Conservation (phyloP, 2,329 filamentous ascomycete species). For the Apiospora pterosperma region DNA sequence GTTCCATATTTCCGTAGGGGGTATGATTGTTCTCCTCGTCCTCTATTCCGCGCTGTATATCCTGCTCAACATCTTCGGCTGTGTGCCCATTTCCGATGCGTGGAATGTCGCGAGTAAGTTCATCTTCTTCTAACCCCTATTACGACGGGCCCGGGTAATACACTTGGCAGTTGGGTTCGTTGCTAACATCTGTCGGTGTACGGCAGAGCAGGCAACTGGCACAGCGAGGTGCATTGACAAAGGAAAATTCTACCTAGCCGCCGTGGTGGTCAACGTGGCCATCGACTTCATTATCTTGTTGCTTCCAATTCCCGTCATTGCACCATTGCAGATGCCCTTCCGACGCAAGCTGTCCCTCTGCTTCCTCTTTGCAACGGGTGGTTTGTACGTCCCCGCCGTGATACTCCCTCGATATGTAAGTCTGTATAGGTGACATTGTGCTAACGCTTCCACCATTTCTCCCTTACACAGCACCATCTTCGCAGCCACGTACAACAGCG, state of each 20-base stretch:
- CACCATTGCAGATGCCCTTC: background rate
- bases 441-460: background rate
- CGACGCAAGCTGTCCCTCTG: slow-evolving; percentile 5
- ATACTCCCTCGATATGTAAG: background rate
- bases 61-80: background rate
- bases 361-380: slow-evolving; percentile 6
- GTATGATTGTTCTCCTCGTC: background rate
- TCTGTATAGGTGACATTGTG: background rate
- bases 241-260: background rate
- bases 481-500: slow-evolving; percentile 4
- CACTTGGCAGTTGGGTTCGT: background rate
- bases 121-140: too few species aligned
- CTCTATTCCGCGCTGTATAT: background rate
- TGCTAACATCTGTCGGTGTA: background rate
- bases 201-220: background rate
- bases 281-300: slow-evolving; percentile 8
- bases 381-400: background rate
- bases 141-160: too few species aligned
- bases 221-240: background rate
- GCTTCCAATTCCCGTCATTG: slow-evolving; percentile 3
- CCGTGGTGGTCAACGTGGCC: slow-evolving; percentile 1
- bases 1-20: background rate
- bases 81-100: background rate
- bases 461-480: background rate
- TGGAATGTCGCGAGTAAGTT: background rate